Evolutionary conservation across 805 yeast species (phyloP).

Genomic region (Yarrowia divulgata): DNA sequence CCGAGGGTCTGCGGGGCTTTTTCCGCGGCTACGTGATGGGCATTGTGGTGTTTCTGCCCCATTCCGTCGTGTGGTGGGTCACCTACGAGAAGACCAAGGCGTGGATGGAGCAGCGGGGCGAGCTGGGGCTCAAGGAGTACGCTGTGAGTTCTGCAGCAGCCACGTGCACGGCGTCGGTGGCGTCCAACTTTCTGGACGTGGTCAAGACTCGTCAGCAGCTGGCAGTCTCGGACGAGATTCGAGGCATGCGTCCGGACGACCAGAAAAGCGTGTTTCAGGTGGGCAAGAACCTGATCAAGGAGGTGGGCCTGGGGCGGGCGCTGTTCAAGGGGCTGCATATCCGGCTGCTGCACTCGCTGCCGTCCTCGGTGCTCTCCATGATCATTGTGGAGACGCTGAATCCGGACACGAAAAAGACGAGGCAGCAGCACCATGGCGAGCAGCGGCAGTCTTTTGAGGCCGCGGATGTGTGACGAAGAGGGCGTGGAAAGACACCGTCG

Average conservation of each 20-base stretch:
- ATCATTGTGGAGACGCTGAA: conserved; percentile 53
- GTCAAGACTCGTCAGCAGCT: conserved; percentile 57
- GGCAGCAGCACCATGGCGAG: conserved; percentile 32
- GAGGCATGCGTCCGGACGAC: conserved; percentile 52
- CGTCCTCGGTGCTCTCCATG: conserved; percentile 54
- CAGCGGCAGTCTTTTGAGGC: conserved; percentile 19
- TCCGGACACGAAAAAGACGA: conserved; percentile 47
- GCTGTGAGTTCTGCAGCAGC: conserved; percentile 52
- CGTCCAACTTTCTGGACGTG: conserved; percentile 54
- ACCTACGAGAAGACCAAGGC: conserved; percentile 45
- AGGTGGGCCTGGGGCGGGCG: conserved; percentile 51
- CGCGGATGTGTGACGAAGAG: neutral
- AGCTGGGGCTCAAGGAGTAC: conserved; percentile 45
- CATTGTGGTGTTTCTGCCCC: conserved; percentile 44
- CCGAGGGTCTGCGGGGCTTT: conserved; percentile 43
- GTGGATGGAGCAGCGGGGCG: conserved; percentile 19
- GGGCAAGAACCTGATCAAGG: conserved; percentile 51
- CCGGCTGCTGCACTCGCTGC: conserved; percentile 52
- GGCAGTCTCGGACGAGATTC: conserved; percentile 53
- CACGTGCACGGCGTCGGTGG: conserved; percentile 50
- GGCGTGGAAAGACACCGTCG: neutral
- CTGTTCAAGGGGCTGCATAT: conserved; percentile 52
- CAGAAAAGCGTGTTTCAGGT: conserved; percentile 49
- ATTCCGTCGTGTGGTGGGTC: conserved; percentile 44
- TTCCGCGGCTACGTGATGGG: conserved; percentile 45